Percentiles rank a stretch among this genome's conserved stretches.
phyloP scores from a whole-genome alignment of 139 green algal species.

The Haematococcus lacustris region DNA sequence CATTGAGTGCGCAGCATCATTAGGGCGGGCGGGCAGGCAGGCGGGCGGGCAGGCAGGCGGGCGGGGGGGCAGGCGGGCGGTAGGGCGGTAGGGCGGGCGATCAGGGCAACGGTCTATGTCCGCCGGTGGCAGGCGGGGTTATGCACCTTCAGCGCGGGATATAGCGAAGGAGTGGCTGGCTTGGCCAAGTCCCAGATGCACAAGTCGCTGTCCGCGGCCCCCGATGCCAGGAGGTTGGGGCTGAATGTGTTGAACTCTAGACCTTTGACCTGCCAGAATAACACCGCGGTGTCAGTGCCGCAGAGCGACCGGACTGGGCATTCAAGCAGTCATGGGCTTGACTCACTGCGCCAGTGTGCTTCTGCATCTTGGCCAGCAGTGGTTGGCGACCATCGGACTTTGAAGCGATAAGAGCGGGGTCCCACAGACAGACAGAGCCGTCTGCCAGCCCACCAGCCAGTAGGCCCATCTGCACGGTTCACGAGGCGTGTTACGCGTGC shows the following conservation, averaged over 20 bases:
- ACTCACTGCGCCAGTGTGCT: constrained; percentile 70
- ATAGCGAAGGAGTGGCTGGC: constrained; percentile 61
- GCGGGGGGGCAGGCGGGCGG: too few species aligned
- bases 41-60: too few species aligned
- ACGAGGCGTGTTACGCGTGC: not conserved
- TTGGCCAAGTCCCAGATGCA: constrained; percentile 93
- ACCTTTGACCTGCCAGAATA: constrained; percentile 58
- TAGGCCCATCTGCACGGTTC: constrained; percentile 65
- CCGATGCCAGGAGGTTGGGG: constrained; percentile 89
- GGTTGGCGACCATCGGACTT: constrained; percentile 24
- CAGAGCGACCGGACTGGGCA: too few species aligned
- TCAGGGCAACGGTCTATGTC: too few species aligned
- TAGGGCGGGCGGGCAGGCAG: not conserved
- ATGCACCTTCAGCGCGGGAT: constrained; percentile 44
- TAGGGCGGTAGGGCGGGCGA: too few species aligned
- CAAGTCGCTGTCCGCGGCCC: constrained; percentile 83
- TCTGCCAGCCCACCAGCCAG: constrained; percentile 89
- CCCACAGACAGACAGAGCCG: constrained; percentile 86
- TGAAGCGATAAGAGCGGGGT: constrained; percentile 71
- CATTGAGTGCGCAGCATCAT: not conserved
- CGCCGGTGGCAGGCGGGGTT: not conserved
- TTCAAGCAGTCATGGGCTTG: too few species aligned
- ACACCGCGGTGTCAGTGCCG: not conserved
- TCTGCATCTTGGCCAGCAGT: constrained; percentile 69
- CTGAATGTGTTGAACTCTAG: constrained; percentile 91